phyloP scores from a whole-genome alignment of 768 basidiomycete species.

The Tulasnella sp. region DNA sequence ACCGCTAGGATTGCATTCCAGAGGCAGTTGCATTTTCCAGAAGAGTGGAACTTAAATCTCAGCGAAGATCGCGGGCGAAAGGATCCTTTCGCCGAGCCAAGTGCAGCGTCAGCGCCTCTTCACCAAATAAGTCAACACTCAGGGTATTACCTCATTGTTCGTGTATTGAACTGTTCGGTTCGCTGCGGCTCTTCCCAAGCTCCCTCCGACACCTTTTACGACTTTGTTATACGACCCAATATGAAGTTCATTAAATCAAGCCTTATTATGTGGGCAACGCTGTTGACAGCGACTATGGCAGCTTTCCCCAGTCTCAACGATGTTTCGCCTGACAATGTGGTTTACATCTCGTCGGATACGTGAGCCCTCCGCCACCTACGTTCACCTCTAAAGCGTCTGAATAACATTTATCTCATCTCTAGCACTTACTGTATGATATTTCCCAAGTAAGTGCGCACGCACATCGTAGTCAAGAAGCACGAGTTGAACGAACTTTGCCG shows the following conservation, averaged over 20 bases:
- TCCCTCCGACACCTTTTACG: neutral
- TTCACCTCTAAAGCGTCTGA: too few relatives aligned
- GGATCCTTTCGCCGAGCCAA: neutral
- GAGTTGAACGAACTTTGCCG: neutral
- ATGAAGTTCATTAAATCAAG: neutral
- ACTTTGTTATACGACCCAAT: neutral
- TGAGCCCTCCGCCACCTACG: conserved; percentile 1
- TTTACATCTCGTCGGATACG: conserved; percentile 18
- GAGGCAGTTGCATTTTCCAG: neutral
- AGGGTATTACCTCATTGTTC: neutral
- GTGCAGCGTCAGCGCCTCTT: neutral
- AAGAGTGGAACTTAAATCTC: neutral
- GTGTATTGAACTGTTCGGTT: neutral
- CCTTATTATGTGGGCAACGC: neutral
- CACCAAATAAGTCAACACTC: neutral
- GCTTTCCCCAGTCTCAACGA: conserved; percentile 2
- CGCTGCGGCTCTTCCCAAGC: neutral
- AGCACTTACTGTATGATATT: conserved; percentile 31
- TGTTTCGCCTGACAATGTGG: conserved; percentile 24
- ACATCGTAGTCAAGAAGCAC: neutral
- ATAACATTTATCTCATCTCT: neutral
- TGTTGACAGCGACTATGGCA: neutral
- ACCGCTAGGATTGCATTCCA: too few relatives aligned
- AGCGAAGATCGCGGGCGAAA: too few relatives aligned
- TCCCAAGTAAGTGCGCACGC: neutral